Evolutionary conservation across 345 rosid genomes (phyloP).

Genomic region (Populus ilicifolia): DNA sequence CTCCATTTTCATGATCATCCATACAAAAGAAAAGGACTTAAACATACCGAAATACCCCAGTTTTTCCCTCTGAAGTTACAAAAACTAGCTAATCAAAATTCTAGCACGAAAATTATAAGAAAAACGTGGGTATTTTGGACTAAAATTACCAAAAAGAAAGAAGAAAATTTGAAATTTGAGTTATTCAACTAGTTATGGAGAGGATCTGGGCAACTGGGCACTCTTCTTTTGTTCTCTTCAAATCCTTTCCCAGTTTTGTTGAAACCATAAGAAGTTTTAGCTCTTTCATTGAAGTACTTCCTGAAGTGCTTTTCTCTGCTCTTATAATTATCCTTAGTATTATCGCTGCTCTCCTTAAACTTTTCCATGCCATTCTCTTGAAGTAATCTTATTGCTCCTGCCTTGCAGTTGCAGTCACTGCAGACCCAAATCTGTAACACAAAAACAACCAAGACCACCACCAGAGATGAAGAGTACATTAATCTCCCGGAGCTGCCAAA

Average conservation of each 20-base stretch:
- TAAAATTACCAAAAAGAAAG: neutral
- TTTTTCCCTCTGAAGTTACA: conserved; percentile 40
- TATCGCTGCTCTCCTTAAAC: neutral
- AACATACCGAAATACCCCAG: conserved; percentile 52
- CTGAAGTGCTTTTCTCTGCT: conserved; percentile 27
- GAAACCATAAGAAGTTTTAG: conserved; percentile 13
- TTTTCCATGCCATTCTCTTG: conserved; percentile 19
- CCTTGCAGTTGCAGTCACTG: conserved; percentile 30
- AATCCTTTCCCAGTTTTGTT: conserved; percentile 38
- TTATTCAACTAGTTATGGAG: conserved; percentile 65
- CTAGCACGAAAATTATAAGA: conserved; percentile 26
- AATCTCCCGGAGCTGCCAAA: conserved; percentile 20
- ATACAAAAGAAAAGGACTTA: neutral
- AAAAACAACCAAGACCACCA: conserved; percentile 15
- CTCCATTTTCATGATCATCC: neutral
- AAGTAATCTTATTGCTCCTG: conserved; percentile 48
- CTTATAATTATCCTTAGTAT: neutral
- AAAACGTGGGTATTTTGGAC: conserved; percentile 67
- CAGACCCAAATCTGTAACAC: conserved; percentile 46
- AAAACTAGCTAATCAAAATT: neutral
- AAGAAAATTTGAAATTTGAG: conserved; percentile 2
- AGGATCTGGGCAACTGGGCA: conserved; percentile 94
- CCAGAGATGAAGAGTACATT: conserved; percentile 20
- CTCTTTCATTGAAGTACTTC: conserved; percentile 38
- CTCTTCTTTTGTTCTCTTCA: conserved; percentile 57